These are phyloP conservation scores for Candida oleophila DNA, from an alignment of 805 yeast species.

Conservation along the genomic window DNA sequence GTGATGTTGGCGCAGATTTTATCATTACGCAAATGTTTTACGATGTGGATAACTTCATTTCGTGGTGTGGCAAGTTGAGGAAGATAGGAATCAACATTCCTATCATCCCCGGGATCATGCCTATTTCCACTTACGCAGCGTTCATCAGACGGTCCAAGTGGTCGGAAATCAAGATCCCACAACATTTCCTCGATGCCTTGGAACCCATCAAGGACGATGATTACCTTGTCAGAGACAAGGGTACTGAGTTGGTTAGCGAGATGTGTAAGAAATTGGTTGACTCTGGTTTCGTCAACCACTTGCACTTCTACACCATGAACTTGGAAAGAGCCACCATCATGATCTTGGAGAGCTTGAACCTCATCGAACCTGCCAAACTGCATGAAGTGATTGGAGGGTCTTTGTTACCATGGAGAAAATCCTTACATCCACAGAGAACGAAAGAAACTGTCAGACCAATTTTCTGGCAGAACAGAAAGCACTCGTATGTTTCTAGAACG, in stretches of 20 bases:
- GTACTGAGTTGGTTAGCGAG: conserved; percentile 76
- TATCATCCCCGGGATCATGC: conserved; percentile 98
- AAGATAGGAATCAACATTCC: conserved; percentile 77
- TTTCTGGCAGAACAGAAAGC: conserved; percentile 93
- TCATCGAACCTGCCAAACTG: conserved; percentile 46
- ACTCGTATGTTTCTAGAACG: conserved; percentile 84
- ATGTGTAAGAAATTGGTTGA: conserved; percentile 76
- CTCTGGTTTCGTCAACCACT: conserved; percentile 74
- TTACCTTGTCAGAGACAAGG: conserved; percentile 78
- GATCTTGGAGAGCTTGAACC: conserved; percentile 74
- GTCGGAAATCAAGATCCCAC: conserved; percentile 85
- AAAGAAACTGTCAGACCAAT: conserved; percentile 89
- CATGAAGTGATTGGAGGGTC: conserved; percentile 40
- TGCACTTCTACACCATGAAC: conserved; percentile 97
- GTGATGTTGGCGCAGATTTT: conserved; percentile 92
- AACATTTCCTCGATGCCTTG: conserved; percentile 62
- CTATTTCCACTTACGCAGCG: conserved; percentile 91
- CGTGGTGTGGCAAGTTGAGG: conserved; percentile 76
- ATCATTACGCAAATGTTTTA: conserved; percentile 97
- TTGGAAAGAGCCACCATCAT: conserved; percentile 86
- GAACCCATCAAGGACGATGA: conserved; percentile 91
- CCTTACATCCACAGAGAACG: conserved; percentile 75
- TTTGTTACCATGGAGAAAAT: conserved; percentile 85
- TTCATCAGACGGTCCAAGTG: conserved; percentile 92
- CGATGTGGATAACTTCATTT: conserved; percentile 80